A percentile compares a stretch with the other conserved stretches of the same genome.
phyloP scores from a whole-genome alignment of 164 flowering plant genomes.

The Nelumbo lutea region DNA sequence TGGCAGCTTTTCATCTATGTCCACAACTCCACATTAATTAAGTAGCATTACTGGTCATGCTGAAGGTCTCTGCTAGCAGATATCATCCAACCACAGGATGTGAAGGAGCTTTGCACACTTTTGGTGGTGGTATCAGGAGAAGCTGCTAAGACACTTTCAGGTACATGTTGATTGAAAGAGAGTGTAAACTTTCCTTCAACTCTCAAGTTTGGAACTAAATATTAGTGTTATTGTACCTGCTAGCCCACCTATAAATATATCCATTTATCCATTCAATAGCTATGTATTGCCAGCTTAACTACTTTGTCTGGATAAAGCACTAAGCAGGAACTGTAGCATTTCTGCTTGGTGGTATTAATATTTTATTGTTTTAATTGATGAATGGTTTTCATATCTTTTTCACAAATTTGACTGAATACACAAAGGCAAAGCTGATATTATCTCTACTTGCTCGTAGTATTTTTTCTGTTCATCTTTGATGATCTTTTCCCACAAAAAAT shows the following conservation, averaged over 20 bases:
- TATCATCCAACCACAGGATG: constrained; percentile 73
- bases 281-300: neutral
- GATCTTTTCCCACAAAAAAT: too few relatives aligned
- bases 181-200: neutral
- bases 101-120: constrained; percentile 82
- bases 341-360: too few relatives aligned
- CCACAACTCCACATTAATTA: neutral
- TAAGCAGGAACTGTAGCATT: too few relatives aligned
- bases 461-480: too few relatives aligned
- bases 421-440: neutral
- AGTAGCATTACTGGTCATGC: constrained; percentile 9
- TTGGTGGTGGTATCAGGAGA: constrained; percentile 62
- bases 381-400: neutral
- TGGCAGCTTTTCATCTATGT: neutral
- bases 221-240: neutral
- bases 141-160: constrained; percentile 63
- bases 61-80: constrained; percentile 87
- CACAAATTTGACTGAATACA: neutral
- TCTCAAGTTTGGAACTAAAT: neutral
- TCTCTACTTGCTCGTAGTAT: too few relatives aligned
- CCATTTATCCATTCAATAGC: neutral
- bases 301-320: too few relatives aligned
- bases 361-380: neutral
- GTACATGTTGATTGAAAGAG: constrained; percentile 25
- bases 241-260: neutral